Evolutionary conservation across 108 stramenopile genomes (phyloP).

Genomic region (Cyclotella cryptica): DNA sequence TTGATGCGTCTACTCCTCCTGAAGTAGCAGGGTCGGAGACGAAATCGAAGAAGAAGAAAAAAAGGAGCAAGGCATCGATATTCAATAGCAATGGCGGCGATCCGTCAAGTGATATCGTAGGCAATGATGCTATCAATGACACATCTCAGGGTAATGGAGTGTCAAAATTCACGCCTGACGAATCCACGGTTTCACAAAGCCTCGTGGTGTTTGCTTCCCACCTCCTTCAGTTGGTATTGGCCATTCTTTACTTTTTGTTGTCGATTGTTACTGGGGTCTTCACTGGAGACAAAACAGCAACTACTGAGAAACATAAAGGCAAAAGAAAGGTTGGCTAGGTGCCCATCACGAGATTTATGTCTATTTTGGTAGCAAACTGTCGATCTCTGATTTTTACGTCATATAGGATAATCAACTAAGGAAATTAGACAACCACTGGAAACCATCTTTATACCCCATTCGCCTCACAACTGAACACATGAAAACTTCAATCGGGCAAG

Average conservation of each 20-base stretch:
- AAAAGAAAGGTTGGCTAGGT: slow-evolving; percentile 21
- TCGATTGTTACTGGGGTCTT: slow-evolving; percentile 32
- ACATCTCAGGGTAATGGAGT: background rate
- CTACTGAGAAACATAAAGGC: background rate
- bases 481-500: slow-evolving; percentile 83
- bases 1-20: background rate
- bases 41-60: slow-evolving; percentile 38
- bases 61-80: slow-evolving; percentile 20
- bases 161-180: background rate
- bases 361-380: background rate
- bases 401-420: slow-evolving; percentile 39
- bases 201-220: slow-evolving; percentile 24
- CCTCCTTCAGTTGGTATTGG: slow-evolving; percentile 24
- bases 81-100: background rate
- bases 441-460: slow-evolving; percentile 89
- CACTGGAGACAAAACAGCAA: slow-evolving; percentile 4
- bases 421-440: slow-evolving; percentile 85
- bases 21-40: slow-evolving; percentile 13
- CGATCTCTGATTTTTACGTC: too few species aligned
- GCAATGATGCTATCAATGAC: background rate
- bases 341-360: background rate
- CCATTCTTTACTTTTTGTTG: slow-evolving; percentile 16
- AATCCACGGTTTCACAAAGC: slow-evolving; percentile 31
- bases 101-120: background rate
- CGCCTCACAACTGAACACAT: slow-evolving; percentile 89